Percentiles rank a stretch among this genome's conserved stretches.
These are phyloP conservation scores for Dendryphion nanum DNA, from an alignment of 2,329 filamentous ascomycete genomes.

Conservation along the genomic window DNA sequence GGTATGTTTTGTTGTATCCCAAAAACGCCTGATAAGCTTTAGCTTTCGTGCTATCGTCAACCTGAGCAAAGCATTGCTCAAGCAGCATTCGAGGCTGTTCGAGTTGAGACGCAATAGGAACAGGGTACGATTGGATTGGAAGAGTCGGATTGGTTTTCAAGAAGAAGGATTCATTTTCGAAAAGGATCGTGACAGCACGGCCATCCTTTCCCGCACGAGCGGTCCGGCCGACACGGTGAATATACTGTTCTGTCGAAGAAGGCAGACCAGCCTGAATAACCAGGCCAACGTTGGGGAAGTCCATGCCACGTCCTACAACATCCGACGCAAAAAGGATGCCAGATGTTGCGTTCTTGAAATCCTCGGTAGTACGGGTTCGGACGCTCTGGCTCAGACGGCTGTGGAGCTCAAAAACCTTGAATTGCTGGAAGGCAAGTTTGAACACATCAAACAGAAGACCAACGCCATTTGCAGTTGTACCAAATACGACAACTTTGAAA, in stretches of 20 bases:
- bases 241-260: conserved; percentile 48
- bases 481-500: conserved; percentile 50
- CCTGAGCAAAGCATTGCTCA: conserved; percentile 29
- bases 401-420: conserved; percentile 44
- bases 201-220: conserved; percentile 48
- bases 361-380: conserved; percentile 44
- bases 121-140: conserved; percentile 51
- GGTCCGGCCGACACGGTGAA: conserved; percentile 44
- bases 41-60: conserved; percentile 42
- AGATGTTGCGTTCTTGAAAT: conserved; percentile 45
- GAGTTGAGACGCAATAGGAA: conserved; percentile 39
- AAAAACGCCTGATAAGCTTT: conserved; percentile 50
- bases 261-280: conserved; percentile 53
- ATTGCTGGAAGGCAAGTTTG: conserved; percentile 29
- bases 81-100: conserved; percentile 31
- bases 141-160: conserved; percentile 48
- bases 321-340: conserved; percentile 54
- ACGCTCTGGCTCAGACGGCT: conserved; percentile 44
- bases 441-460: conserved; percentile 44
- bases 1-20: conserved; percentile 48
- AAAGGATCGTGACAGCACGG: conserved; percentile 54
- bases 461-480: conserved; percentile 47
- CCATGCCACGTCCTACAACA: conserved; percentile 50
- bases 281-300: conserved; percentile 51
- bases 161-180: conserved; percentile 54